Evolutionary conservation across 768 basidiomycete genomes (phyloP).

Genomic region (Boletellus ananiceps): DNA sequence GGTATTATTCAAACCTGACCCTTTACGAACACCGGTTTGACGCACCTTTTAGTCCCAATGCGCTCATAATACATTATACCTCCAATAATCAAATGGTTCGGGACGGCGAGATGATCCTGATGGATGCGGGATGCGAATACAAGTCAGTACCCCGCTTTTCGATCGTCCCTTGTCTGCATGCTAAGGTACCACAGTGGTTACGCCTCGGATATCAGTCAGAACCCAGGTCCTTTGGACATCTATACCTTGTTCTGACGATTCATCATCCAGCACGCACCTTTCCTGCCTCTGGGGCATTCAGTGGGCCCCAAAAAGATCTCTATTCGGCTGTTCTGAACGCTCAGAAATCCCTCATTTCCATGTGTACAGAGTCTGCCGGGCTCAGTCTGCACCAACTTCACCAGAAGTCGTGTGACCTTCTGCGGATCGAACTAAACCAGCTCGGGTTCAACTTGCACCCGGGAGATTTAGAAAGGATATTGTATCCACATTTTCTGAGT

Average conservation of each 20-base stretch:
- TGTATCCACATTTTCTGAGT: conserved; percentile 92
- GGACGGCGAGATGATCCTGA: conserved; percentile 70
- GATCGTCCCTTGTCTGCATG: background rate
- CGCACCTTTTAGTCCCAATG: conserved; percentile 58
- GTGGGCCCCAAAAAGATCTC: conserved; percentile 73
- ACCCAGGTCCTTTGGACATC: background rate
- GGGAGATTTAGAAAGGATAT: conserved; percentile 58
- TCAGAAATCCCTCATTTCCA: conserved; percentile 60
- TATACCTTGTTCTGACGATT: conserved; percentile 4
- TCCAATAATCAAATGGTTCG: conserved; percentile 77
- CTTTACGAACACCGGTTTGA: conserved; percentile 1
- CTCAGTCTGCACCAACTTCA: conserved; percentile 77
- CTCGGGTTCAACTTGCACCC: conserved; percentile 40
- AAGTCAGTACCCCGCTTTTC: conserved; percentile 46
- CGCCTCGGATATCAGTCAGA: conserved; percentile 87
- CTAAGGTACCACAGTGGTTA: conserved; percentile 58
- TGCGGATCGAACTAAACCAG: conserved; percentile 70
- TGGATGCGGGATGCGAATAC: conserved; percentile 92
- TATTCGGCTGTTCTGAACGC: conserved; percentile 74
- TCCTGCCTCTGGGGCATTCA: conserved; percentile 80
- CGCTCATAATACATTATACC: conserved; percentile 92
- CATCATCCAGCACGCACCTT: conserved; percentile 68
- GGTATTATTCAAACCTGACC: conserved; percentile 41
- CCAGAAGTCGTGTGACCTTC: conserved; percentile 57
- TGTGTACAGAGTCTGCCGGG: conserved; percentile 55